Evolutionary conservation across 306 rosid species (phyloP).

Genomic region (Sechiopsis laciniata): DNA sequence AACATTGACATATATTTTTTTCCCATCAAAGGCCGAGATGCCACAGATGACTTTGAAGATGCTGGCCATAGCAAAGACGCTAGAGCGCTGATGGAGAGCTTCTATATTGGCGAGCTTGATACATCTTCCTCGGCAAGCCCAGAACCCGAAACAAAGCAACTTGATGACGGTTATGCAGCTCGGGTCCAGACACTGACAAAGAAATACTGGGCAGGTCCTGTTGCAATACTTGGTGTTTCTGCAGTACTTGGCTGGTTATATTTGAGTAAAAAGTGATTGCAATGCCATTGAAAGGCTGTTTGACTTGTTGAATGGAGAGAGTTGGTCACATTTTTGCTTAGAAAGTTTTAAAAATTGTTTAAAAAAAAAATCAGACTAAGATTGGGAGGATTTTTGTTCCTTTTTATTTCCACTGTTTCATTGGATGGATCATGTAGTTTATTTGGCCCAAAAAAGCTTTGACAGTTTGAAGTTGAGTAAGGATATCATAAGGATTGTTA

Average conservation of each 20-base stretch:
- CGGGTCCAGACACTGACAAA: conserved; percentile 28
- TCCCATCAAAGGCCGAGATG: conserved; percentile 57
- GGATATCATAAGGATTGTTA: too few relatives aligned
- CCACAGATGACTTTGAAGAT: conserved; percentile 90
- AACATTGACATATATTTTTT: conserved; percentile 15
- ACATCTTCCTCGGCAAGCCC: conserved; percentile 28
- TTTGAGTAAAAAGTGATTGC: conserved; percentile 43
- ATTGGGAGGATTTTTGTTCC: background rate
- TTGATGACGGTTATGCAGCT: conserved; percentile 14
- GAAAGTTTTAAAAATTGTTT: background rate
- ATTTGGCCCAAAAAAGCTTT: too few relatives aligned
- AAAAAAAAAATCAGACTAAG: background rate
- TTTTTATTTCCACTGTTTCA: background rate
- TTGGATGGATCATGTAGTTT: background rate
- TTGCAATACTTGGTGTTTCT: conserved; percentile 49
- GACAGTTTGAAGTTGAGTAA: too few relatives aligned
- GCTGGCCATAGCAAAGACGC: conserved; percentile 79
- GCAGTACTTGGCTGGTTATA: conserved; percentile 45
- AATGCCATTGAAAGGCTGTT: background rate
- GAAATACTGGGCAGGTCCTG: conserved; percentile 57
- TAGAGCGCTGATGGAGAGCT: conserved; percentile 58
- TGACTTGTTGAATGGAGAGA: conserved; percentile 4
- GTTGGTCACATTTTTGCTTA: background rate
- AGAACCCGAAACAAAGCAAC: conserved; percentile 25
- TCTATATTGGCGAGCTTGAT: conserved; percentile 68